phyloP scores from a whole-genome alignment of 768 basidiomycete genomes.

The Kwoniella newhampshirensis region DNA sequence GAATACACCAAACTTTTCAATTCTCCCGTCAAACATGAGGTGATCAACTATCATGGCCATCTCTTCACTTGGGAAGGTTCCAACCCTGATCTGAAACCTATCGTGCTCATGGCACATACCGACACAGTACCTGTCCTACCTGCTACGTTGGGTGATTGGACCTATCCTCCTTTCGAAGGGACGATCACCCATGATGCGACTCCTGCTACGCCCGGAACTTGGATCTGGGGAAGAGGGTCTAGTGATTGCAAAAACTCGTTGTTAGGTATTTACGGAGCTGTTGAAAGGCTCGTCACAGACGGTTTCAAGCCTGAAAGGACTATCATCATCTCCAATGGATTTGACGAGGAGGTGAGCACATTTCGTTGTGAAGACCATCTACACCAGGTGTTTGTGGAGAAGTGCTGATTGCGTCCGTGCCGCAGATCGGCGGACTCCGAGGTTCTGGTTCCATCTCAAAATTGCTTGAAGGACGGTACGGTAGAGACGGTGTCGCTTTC shows the following conservation, averaged over 20 bases:
- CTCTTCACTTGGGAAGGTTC: slow-evolving; percentile 72
- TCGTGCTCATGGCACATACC: slow-evolving; percentile 58
- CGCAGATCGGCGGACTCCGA: slow-evolving; percentile 36
- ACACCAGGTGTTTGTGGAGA: background rate
- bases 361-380: too few relatives aligned
- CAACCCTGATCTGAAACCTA: slow-evolving; percentile 64
- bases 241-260: slow-evolving; percentile 69
- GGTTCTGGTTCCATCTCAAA: slow-evolving; percentile 55
- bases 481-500: slow-evolving; percentile 69
- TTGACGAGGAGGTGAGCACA: slow-evolving; percentile 47
- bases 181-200: slow-evolving; percentile 34
- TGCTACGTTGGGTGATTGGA: slow-evolving; percentile 62
- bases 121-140: slow-evolving; percentile 71
- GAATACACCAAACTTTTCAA: slow-evolving; percentile 45
- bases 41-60: slow-evolving; percentile 75
- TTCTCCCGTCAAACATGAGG: slow-evolving; percentile 60
- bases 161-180: slow-evolving; percentile 65
- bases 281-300: slow-evolving; percentile 66
- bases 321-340: slow-evolving; percentile 47
- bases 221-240: slow-evolving; percentile 74
- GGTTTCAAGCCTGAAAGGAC: slow-evolving; percentile 58
- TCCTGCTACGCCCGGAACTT: slow-evolving; percentile 55
- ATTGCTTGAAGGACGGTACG: slow-evolving; percentile 64
- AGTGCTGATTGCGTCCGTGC: slow-evolving; percentile 2
- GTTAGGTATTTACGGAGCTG: slow-evolving; percentile 57